These are phyloP conservation scores for Hyaloraphidium curvatum DNA, from an alignment of 192 early-diverging fungal species.

Conservation along the genomic window DNA sequence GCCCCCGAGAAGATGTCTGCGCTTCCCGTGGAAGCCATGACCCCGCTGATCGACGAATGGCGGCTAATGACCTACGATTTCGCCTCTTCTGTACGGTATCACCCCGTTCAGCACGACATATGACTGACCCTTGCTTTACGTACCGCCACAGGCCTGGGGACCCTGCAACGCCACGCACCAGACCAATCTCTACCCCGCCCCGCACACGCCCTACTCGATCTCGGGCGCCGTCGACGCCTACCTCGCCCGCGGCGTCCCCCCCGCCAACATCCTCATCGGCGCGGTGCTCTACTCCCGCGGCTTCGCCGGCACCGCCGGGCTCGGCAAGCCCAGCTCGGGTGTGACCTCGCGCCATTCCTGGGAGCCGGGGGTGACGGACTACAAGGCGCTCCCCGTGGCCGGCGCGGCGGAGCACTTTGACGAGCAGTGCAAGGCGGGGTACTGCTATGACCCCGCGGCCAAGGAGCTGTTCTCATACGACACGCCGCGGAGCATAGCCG, in stretches of 20 bases:
- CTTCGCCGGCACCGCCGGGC: constrained; percentile 58
- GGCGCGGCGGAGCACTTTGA: constrained; percentile 59
- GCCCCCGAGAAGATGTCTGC: constrained; percentile 22
- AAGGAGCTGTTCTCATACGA: constrained; percentile 72
- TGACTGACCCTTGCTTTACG: neutral
- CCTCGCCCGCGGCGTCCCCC: constrained; percentile 49
- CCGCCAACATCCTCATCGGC: constrained; percentile 73
- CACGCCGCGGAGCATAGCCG: constrained; percentile 33
- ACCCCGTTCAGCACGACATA: neutral
- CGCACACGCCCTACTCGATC: constrained; percentile 36
- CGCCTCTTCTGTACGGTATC: constrained; percentile 11
- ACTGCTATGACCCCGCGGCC: constrained; percentile 49
- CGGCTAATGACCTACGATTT: constrained; percentile 86
- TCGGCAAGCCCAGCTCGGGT: constrained; percentile 29
- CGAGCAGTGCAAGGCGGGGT: constrained; percentile 49
- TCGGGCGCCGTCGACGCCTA: constrained; percentile 49
- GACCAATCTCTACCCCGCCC: constrained; percentile 50
- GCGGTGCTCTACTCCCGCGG: constrained; percentile 83
- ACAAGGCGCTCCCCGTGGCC: constrained; percentile 49
- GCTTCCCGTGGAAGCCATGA: constrained; percentile 23
- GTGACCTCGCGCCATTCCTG: constrained; percentile 52
- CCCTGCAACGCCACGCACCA: constrained; percentile 58
- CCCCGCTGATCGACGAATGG: constrained; percentile 49
- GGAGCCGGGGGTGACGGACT: constrained; percentile 86
- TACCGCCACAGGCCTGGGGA: constrained; percentile 9